These are phyloP conservation scores for Paracorniculantispora psalliotae DNA, from an alignment of 2,329 filamentous ascomycete species.

Conservation along the genomic window DNA sequence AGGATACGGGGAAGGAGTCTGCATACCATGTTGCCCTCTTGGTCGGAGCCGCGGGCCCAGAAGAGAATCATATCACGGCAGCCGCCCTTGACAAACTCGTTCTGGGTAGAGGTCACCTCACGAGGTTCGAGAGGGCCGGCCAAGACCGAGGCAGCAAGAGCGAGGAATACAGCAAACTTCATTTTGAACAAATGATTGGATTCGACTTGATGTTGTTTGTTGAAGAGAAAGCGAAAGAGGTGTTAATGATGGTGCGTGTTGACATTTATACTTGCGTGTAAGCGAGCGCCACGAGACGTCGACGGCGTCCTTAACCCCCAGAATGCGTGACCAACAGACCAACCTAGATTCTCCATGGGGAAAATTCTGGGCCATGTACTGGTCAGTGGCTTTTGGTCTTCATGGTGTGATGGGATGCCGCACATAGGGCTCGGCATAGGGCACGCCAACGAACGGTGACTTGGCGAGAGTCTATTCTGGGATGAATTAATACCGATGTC, in stretches of 20 bases:
- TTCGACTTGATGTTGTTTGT: not conserved
- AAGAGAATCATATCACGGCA: constrained; percentile 23
- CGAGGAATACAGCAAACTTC: not conserved
- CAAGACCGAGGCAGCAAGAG: not conserved
- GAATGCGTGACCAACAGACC: not conserved
- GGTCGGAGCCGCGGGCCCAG: constrained; percentile 22
- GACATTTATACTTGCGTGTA: not conserved
- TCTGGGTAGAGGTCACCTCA: constrained; percentile 14
- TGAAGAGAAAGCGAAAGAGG: not conserved
- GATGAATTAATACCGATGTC: too few species aligned
- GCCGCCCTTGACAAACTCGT: constrained; percentile 21
- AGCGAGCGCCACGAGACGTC: not conserved
- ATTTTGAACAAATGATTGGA: not conserved
- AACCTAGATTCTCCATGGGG: too few species aligned
- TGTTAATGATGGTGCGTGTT: not conserved
- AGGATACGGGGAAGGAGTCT: too few species aligned
- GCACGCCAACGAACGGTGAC: too few species aligned
- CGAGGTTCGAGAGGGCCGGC: not conserved
- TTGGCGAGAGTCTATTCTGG: too few species aligned
- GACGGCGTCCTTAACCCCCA: too few species aligned
- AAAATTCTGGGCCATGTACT: too few species aligned
- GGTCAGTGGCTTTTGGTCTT: too few species aligned
- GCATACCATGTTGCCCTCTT: constrained; percentile 21
- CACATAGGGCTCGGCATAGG: too few species aligned
- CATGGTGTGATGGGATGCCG: too few species aligned